A percentile compares a stretch with the other conserved stretches of the same genome.
phyloP scores from a whole-genome alignment of 2,329 filamentous ascomycete genomes.

The Apiospora aurea region DNA sequence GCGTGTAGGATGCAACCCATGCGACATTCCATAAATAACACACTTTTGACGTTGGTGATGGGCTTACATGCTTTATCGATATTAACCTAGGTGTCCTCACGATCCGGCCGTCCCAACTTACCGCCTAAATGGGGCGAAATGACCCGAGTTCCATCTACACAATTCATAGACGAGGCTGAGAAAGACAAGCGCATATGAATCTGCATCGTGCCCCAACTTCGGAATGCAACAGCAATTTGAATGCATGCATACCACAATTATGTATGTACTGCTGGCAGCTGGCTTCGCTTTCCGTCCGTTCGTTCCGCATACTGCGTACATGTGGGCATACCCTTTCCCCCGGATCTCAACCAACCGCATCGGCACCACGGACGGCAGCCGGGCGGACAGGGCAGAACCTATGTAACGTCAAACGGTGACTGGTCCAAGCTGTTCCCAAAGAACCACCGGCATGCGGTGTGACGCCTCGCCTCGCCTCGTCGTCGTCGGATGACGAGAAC shows the following conservation, averaged over 20 bases:
- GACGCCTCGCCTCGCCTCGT: background rate
- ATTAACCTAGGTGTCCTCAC: background rate
- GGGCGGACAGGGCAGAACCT: background rate
- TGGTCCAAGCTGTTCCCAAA: background rate
- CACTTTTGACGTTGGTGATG: background rate
- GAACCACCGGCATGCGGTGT: background rate
- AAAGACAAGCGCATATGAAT: background rate
- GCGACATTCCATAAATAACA: conserved; percentile 15
- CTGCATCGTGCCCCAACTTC: background rate
- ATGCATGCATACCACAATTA: background rate
- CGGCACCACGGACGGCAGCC: background rate
- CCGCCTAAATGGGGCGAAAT: background rate
- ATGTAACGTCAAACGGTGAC: conserved; percentile 8
- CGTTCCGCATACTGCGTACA: background rate
- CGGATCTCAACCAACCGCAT: conserved; percentile 3
- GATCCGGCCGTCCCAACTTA: background rate
- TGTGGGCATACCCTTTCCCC: background rate
- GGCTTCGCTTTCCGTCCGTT: background rate
- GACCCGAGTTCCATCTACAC: background rate
- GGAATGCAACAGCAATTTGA: background rate
- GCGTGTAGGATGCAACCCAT: background rate
- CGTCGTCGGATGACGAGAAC: background rate
- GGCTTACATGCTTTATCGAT: background rate
- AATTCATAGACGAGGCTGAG: background rate
- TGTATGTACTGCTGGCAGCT: background rate